Conservation (phyloP, 768 basidiomycete species). For the Pleurotus tuber-regium region DNA sequence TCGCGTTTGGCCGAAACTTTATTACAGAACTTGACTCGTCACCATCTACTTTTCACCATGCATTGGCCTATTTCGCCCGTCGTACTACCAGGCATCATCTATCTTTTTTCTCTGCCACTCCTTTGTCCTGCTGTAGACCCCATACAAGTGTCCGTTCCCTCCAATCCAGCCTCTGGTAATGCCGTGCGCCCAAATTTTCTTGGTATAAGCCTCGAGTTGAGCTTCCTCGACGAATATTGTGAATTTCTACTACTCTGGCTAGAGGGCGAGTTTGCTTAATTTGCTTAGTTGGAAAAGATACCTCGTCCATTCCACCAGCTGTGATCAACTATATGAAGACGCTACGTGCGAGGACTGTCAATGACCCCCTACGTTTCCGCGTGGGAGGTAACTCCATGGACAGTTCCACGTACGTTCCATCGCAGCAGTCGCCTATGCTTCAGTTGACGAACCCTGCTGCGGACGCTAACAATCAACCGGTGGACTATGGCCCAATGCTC, state of each 20-base stretch:
- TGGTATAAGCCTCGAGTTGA: slow-evolving; percentile 65
- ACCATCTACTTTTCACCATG: no score
- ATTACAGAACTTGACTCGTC: not conserved
- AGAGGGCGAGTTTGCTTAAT: not conserved
- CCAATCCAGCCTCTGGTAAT: slow-evolving; percentile 31
- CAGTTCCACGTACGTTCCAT: slow-evolving; percentile 39
- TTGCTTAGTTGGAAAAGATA: slow-evolving; percentile 49
- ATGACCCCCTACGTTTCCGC: slow-evolving; percentile 41
- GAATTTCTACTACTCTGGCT: slow-evolving; percentile 16
- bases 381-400: slow-evolving; percentile 51
- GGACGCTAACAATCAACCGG: slow-evolving; percentile 45
- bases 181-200: slow-evolving; percentile 54
- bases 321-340: slow-evolving; percentile 60
- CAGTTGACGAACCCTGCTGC: slow-evolving; percentile 29
- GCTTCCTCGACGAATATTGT: slow-evolving; percentile 59
- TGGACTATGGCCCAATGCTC: slow-evolving; percentile 43
- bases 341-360: slow-evolving; percentile 45
- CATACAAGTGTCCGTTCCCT: slow-evolving; percentile 28
- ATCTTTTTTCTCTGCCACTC: slow-evolving; percentile 1
- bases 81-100: slow-evolving; percentile 12
- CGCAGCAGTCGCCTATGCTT: slow-evolving; percentile 40
- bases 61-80: no score
- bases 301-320: slow-evolving; percentile 46
- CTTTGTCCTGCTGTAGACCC: slow-evolving; percentile 22
- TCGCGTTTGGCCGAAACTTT: no score